Percentiles rank a stretch among this genome's conserved stretches.
phyloP scores from a whole-genome alignment of 192 early-diverging fungal species.

The Thoreauomyces humboldtii region DNA sequence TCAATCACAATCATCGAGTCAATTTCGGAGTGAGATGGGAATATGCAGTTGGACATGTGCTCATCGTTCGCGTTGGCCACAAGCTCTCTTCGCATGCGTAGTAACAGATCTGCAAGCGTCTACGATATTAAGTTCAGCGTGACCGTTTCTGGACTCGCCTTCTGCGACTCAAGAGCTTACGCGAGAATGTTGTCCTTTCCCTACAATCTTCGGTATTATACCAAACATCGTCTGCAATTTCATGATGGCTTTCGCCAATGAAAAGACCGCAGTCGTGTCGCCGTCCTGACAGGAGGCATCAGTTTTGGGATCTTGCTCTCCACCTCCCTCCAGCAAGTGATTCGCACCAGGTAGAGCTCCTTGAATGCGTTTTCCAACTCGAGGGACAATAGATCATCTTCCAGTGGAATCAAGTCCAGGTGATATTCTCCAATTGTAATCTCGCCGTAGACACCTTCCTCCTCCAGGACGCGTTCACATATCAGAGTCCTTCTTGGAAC shows the following conservation, averaged over 20 bases:
- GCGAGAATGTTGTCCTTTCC: constrained; percentile 79
- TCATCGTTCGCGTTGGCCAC: constrained; percentile 19
- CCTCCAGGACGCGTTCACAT: constrained; percentile 92
- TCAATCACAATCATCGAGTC: constrained; percentile 90
- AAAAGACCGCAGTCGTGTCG: constrained; percentile 71
- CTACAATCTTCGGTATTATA: constrained; percentile 84
- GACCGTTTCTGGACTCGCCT: too few relatives aligned
- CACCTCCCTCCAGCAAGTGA: too few relatives aligned
- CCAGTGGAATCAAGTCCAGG: constrained; percentile 88
- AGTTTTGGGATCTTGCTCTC: too few relatives aligned
- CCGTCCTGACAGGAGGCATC: constrained; percentile 65
- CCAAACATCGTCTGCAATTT: constrained; percentile 85
- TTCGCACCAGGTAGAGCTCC: constrained; percentile 70
- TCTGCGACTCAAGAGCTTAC: constrained; percentile 5
- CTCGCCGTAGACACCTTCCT: constrained; percentile 87
- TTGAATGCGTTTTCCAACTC: constrained; percentile 81
- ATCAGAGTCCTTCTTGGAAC: constrained; percentile 85
- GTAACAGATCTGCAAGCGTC: constrained; percentile 60
- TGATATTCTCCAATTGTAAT: constrained; percentile 82
- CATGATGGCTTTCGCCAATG: constrained; percentile 79
- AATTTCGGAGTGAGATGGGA: constrained; percentile 40
- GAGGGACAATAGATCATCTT: constrained; percentile 85
- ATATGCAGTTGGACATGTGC: constrained; percentile 6
- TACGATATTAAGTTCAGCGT: too few relatives aligned
- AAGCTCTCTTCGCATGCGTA: constrained; percentile 84